Evolutionary conservation across 2,329 filamentous ascomycete genomes (phyloP), one percentile per base, ranked within the genome.

Genomic region (Clonostachys solani): DNA sequence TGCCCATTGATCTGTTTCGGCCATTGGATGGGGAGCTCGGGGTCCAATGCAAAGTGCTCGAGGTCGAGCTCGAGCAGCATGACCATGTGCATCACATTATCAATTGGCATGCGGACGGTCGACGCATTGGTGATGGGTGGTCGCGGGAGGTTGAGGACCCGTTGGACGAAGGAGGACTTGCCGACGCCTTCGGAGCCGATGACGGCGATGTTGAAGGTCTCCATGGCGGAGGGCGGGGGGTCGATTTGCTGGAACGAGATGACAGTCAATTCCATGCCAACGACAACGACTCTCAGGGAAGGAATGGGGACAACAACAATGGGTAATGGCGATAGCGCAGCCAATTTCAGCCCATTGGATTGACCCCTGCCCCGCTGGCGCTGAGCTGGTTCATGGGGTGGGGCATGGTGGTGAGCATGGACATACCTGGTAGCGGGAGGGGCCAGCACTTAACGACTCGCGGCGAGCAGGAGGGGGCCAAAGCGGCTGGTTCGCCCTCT

Each of bases 1-100:
- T 84, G 76, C 50, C 89, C 87, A 60, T 86, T 78, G 55, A 84
- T 78, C 59, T 84, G 80, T 56, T 81, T 83, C 12, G 82, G 83
- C 83, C 83, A 86, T 61, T 81, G 75, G 50, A 86, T 80, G 47
- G 78, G 76, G 50, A 78, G 74, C 47, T 57, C 52, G 19, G 78
- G 74, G 52, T 75, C 73, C 51, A 85, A 69, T 58, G 85, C 80
- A 58, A 86, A 83, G 53, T 75, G 78, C 56, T 84, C 81, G 51
- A 84, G 73, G 56, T 86, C 81, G 56, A 87, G 70, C 66, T 87
- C 84, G 56, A 86, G 74, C 33, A 87, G 66, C 40, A 76, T 83
- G 47, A 86, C 79, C 44, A 73, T 69, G 56, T 83, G 79, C 37
- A 73, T 71, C 43, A 74, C 64, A 58, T 77, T 77, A 50, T 86